Conservation (phyloP, 208 protist species). For the Acanthamoeba royreba region DNA sequence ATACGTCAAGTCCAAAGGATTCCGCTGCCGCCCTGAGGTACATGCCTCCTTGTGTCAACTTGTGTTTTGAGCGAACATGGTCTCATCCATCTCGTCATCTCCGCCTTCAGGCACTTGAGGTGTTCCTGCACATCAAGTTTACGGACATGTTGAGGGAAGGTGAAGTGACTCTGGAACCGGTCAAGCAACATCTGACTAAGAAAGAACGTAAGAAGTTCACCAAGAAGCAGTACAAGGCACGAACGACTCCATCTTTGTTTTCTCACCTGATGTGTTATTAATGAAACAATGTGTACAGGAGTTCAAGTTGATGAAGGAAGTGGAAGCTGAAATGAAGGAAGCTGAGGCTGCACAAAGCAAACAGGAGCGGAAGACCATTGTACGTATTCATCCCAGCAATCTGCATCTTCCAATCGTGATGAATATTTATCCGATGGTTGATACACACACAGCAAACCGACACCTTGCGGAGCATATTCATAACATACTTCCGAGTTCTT, state of each 20-base stretch:
- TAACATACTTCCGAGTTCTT: constrained; percentile 67
- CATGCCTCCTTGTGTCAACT: neutral
- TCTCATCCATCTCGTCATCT: neutral
- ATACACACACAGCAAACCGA: constrained; percentile 54
- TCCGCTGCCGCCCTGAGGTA: neutral
- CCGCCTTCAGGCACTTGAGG: neutral
- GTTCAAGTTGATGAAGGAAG: constrained; percentile 33
- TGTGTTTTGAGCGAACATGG: neutral
- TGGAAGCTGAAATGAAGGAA: constrained; percentile 58
- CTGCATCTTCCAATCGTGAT: neutral
- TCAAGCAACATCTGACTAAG: neutral
- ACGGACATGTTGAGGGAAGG: constrained; percentile 52
- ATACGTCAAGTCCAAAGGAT: constrained; percentile 50
- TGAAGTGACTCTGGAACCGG: neutral
- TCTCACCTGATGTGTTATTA: neutral
- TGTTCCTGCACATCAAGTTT: constrained; percentile 46
- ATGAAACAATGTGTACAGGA: neutral
- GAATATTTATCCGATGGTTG: neutral
- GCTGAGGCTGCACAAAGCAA: constrained; percentile 22
- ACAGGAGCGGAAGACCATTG: constrained; percentile 47
- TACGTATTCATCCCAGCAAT: neutral
- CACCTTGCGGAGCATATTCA: constrained; percentile 61
- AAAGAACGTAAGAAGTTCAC: constrained; percentile 29
- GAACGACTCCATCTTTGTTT: neutral
- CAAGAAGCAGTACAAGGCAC: constrained; percentile 36